Evolutionary conservation across 345 rosid genomes (phyloP).

Genomic region (Turritis glabra): DNA sequence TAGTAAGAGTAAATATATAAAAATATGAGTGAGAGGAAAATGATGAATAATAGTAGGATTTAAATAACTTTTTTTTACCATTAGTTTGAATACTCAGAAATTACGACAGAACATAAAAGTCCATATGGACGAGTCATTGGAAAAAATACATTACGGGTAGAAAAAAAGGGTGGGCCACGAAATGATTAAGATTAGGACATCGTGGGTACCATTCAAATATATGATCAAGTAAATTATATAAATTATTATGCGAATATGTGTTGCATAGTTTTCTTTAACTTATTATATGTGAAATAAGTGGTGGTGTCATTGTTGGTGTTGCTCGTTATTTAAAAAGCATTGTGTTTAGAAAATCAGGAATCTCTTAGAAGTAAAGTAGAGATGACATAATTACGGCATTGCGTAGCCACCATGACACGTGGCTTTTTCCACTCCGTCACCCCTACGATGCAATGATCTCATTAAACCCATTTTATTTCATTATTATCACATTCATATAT

Average conservation of each 20-base stretch:
- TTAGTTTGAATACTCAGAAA: constrained; percentile 8
- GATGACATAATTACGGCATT: constrained; percentile 37
- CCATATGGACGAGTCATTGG: constrained; percentile 1
- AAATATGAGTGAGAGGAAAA: not conserved
- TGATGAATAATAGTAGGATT: not conserved
- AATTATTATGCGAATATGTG: constrained; percentile 17
- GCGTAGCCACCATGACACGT: constrained; percentile 39
- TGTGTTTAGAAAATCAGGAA: constrained; percentile 35
- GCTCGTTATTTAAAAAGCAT: constrained; percentile 30
- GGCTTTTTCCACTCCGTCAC: constrained; percentile 28
- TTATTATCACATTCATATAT: constrained; percentile 6
- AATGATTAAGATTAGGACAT: constrained; percentile 37
- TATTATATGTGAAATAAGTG: constrained; percentile 30
- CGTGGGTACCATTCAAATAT: constrained; percentile 37
- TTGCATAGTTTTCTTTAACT: constrained; percentile 26
- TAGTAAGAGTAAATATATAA: not conserved
- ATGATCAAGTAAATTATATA: constrained; percentile 6
- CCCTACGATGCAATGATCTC: constrained; percentile 41
- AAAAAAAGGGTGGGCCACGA: constrained; percentile 25
- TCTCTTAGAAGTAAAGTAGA: constrained; percentile 43
- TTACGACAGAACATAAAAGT: constrained; percentile 10
- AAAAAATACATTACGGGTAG: constrained; percentile 23
- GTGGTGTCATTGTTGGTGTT: constrained; percentile 39
- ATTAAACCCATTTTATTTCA: constrained; percentile 14
- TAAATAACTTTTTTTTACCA: not conserved